Base-by-base conservation (phyloP, 2,329 filamentous ascomycete genomes). In the Escovopsis sp. region DNA sequence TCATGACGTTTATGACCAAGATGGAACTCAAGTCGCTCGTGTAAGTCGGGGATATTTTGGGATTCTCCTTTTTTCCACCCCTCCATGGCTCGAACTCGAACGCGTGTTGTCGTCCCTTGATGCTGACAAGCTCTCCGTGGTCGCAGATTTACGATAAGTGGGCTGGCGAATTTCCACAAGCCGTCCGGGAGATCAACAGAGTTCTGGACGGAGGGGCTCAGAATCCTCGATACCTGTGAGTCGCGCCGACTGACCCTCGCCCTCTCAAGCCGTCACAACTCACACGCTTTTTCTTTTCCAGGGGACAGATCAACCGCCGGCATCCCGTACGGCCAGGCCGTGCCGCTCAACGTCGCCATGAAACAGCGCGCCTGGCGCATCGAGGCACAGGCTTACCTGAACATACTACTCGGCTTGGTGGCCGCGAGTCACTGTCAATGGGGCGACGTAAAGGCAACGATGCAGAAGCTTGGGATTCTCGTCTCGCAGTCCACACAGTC, bases 351-450 rank as follows among this genome's bases (percentile, higher is more conserved):
- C 34, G 70, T 71, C 39, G 75, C 76, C 10, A 69, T 77, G 26
- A 61, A 68, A 47, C 68, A 78, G 38, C 68, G 73, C 9, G 68
- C 73, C 46, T 86, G 81, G 80, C 73, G 80, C 40, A 69, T 66
- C 43, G 70, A 77, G 41, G 67, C 85, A 7, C 73, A 77, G 45
- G 79, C 76, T 55, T 82, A 85, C 48, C 67, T 86, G 33, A 73
- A 80, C 40, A 69, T 86, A n/a, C 70, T 88, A 15, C 73, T 80
- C 26, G 78, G 80, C 4, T 72, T 91, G 40, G 69, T 82, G 43
- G 70, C 77, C 1, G 83, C 81, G 38, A 80, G 77, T 36, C 74
- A 79, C 40, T 82, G 79, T 36, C 76, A 85, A 47, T 88, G 82
- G 78, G 61, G 69, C 10, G 68, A 69, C 36, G 82, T 84, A 4